phyloP scores from a whole-genome alignment of 192 early-diverging fungal genomes.

The Coemansia guatemalensis region DNA sequence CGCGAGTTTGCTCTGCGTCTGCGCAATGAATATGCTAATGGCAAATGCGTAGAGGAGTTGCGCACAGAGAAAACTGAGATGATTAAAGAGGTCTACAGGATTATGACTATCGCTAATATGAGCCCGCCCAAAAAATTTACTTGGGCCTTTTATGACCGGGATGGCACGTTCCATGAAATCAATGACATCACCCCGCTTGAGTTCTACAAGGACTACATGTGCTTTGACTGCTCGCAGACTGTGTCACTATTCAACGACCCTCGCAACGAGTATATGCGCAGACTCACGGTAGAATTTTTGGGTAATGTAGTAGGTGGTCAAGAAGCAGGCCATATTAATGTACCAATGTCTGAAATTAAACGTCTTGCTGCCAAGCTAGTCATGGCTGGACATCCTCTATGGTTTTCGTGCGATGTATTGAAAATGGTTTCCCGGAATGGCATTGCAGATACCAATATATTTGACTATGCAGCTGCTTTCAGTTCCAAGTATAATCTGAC shows the following conservation, averaged over 20 bases:
- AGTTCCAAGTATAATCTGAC: conserved; percentile 57
- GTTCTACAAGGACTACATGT: conserved; percentile 63
- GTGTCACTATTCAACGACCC: conserved; percentile 75
- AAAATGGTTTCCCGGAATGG: conserved; percentile 60
- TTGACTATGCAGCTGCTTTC: conserved; percentile 68
- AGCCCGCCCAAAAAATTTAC: conserved; percentile 66
- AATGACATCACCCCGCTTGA: conserved; percentile 58
- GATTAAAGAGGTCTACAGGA: conserved; percentile 68
- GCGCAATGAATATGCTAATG: conserved; percentile 51
- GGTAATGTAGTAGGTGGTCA: conserved; percentile 70
- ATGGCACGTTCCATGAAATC: conserved; percentile 62
- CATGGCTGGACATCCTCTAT: conserved; percentile 64
- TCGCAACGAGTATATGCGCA: conserved; percentile 59
- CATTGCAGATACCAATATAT: conserved; percentile 60
- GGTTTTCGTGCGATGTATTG: conserved; percentile 77
- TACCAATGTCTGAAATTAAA: conserved; percentile 58
- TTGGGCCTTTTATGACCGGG: conserved; percentile 71
- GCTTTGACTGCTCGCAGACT: conserved; percentile 57
- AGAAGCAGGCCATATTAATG: conserved; percentile 67
- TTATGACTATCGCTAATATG: conserved; percentile 70
- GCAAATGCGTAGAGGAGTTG: conserved; percentile 44
- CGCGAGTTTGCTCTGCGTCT: conserved; percentile 65
- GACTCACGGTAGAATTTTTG: conserved; percentile 71
- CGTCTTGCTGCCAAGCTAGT: conserved; percentile 57
- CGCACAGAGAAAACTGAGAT: conserved; percentile 58